Evolutionary conservation across 495 filamentous ascomycete species (phyloP), one percentile per base, ranked within the genome.

Genomic region (Letharia lupina): DNA sequence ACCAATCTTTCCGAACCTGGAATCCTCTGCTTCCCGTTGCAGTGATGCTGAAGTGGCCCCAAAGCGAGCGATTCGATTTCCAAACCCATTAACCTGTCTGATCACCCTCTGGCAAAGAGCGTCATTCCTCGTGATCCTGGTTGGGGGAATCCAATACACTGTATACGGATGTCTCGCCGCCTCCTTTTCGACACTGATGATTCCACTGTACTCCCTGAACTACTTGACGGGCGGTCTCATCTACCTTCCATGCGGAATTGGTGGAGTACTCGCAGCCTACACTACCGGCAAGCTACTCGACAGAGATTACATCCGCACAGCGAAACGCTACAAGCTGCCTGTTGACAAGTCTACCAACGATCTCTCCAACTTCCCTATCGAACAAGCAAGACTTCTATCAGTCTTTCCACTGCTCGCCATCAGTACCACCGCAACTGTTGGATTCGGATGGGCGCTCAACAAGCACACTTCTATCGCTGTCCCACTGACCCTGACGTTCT

Each of bases 391-490:
- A 23, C 74, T 84, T 65, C 74, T 37, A 75, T 76, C 62, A 35
- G 76, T 75, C 8, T 80, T 74, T 74, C 77, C 40, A 18, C 58
- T 60, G 2, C 64, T 76, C 12, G 65, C 77, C 28, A 69, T 79
- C 35, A 75, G 76, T 42, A 71, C 74, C 41, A 70, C 67, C 10
- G 70, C 69, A 12, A 70, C 78, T 13, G 65, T 81, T 13, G 76
- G 71, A 0, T 83, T 81, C 64, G 79, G 80, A 52, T 83, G 81
- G 82, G 69, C 75, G 2, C 63, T 84, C 44, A 63, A 78, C 4
- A 67, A 62, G 1, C 67, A 68, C 6, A 70, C 73, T 18, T 65
- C 72, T 57, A 60, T 78, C 18, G 68, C 73, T 5, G 73, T 67
- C 6, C 75, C 75, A 2, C 13, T 77, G 13, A 69, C 74, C 13